Evolutionary conservation across 2,329 filamentous ascomycete species (phyloP).

Genomic region (Acrocalymma vagum): DNA sequence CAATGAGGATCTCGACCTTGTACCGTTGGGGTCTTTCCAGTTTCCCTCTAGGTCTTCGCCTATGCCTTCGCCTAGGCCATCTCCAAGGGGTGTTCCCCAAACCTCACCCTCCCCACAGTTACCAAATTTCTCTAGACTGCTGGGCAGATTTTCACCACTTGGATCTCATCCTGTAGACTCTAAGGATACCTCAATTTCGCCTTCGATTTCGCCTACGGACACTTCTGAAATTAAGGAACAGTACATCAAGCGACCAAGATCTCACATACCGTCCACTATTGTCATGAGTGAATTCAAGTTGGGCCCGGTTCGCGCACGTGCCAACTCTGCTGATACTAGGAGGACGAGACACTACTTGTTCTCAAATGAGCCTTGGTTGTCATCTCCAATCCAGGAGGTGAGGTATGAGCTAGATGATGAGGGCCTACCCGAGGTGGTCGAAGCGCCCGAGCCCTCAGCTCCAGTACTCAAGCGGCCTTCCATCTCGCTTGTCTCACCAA

Average conservation of each 20-base stretch:
- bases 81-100: constrained; percentile 6
- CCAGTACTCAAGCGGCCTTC: constrained; percentile 31
- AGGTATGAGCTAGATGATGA: too few species aligned
- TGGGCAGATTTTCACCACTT: constrained; percentile 39
- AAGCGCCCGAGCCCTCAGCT: constrained; percentile 22
- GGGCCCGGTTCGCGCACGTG: constrained; percentile 28
- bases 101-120: constrained; percentile 20
- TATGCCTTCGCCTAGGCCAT: constrained; percentile 15
- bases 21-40: constrained; percentile 43
- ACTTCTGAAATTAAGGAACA: constrained; percentile 13
- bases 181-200: constrained; percentile 18
- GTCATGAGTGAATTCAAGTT: constrained; percentile 21
- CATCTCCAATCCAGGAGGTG: constrained; percentile 27
- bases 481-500: constrained; percentile 19
- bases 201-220: constrained; percentile 20
- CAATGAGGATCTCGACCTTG: constrained; percentile 36
- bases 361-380: constrained; percentile 38
- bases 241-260: constrained; percentile 24
- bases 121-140: constrained; percentile 14
- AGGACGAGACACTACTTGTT: constrained; percentile 33
- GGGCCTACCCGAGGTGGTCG: too few species aligned
- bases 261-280: constrained; percentile 26
- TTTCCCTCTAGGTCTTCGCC: constrained; percentile 22
- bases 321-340: constrained; percentile 40
- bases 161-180: constrained; percentile 41